phyloP scores from a whole-genome alignment of 2,329 filamentous ascomycete species.

The Botrytis aclada region DNA sequence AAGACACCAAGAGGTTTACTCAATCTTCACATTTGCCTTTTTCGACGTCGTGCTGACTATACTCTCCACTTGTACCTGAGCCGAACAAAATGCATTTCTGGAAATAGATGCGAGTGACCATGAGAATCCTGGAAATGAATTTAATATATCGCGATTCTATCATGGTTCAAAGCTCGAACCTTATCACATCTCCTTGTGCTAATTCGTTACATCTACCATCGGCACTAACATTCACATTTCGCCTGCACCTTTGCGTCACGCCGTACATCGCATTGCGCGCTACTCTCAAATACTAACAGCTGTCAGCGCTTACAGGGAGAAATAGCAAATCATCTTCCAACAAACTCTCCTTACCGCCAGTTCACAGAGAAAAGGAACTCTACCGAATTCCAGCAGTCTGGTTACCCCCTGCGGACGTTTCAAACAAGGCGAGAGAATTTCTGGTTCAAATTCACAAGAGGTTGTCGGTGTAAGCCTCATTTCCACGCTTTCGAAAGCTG shows the following conservation, averaged over 20 bases:
- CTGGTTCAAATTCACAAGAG: not conserved
- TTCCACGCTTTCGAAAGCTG: not conserved
- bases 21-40: not conserved
- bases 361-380: not conserved
- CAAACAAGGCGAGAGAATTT: not conserved
- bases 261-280: not conserved
- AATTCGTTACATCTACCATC: not conserved
- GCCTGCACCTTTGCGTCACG: conserved; percentile 4
- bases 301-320: not conserved
- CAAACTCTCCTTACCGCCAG: conserved; percentile 1
- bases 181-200: not conserved
- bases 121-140: not conserved
- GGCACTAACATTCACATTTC: not conserved
- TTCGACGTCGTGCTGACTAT: not conserved
- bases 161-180: not conserved
- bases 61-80: not conserved
- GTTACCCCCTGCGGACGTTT: conserved; percentile 7
- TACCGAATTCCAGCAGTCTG: not conserved
- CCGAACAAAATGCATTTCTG: not conserved
- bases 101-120: not conserved
- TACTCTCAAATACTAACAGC: not conserved
- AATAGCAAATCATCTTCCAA: not conserved
- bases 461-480: conserved; percentile 9
- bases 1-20: not conserved
- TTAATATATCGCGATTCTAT: not conserved